Evolutionary conservation across 1,284 basidiomycete genomes (phyloP).

Genomic region (Trametes polyzona): DNA sequence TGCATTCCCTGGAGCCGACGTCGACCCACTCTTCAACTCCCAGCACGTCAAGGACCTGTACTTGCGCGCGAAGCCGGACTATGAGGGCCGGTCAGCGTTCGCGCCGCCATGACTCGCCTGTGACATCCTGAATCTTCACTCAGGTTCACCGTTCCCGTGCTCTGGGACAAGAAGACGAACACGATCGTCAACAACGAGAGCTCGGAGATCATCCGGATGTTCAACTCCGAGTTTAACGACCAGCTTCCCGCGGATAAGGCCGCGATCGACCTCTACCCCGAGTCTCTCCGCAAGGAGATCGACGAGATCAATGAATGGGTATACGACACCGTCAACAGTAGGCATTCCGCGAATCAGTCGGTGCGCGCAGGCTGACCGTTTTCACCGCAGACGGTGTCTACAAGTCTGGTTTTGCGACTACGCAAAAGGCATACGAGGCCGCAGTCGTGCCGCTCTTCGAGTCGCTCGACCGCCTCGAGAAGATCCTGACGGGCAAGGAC

Average conservation of each 20-base stretch:
- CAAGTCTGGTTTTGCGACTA: slow-evolving; percentile 87
- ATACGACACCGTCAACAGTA: slow-evolving; percentile 83
- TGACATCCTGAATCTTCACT: slow-evolving; percentile 50
- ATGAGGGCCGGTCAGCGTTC: slow-evolving; percentile 64
- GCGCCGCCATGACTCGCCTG: slow-evolving; percentile 86
- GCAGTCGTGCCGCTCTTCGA: slow-evolving; percentile 77
- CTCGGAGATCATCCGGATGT: slow-evolving; percentile 91
- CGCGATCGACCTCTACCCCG: slow-evolving; percentile 34
- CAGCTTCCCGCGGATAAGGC: slow-evolving; percentile 69
- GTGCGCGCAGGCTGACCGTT: background rate
- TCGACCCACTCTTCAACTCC: slow-evolving; percentile 74
- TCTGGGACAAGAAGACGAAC: slow-evolving; percentile 92
- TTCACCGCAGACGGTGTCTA: slow-evolving; percentile 76
- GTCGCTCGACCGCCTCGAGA: slow-evolving; percentile 83
- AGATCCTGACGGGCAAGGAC: slow-evolving; percentile 75
- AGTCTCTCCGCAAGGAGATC: slow-evolving; percentile 58
- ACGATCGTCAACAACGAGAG: slow-evolving; percentile 97
- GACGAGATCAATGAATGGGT: slow-evolving; percentile 90
- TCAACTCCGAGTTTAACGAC: slow-evolving; percentile 86
- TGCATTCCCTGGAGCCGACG: slow-evolving; percentile 71
- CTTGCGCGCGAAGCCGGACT: slow-evolving; percentile 73
- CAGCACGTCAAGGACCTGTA: slow-evolving; percentile 89
- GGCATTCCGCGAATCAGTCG: slow-evolving; percentile 27
- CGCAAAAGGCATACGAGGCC: slow-evolving; percentile 81
- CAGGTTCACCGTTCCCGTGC: slow-evolving; percentile 84